Base-by-base conservation (phyloP, 2,329 filamentous ascomycete genomes). In the Hansfordia pulvinata region DNA sequence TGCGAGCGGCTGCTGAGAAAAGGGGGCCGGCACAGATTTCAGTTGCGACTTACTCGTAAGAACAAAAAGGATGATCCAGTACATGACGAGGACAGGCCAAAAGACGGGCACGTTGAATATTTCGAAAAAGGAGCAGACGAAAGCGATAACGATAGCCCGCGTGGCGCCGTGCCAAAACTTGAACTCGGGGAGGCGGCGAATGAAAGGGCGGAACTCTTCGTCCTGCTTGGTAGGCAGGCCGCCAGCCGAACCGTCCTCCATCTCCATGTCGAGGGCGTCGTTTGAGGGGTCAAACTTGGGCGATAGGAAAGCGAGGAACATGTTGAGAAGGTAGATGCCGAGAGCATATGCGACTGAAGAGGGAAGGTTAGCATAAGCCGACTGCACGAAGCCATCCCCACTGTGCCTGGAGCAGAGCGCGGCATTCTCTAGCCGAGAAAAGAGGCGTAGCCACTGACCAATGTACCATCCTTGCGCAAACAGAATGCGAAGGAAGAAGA, bases 151-250 rank as follows among this genome's bases (percentile, higher is more conserved):
- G 43, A 96, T 70, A 29, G 88, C 88, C 47, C 85, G 74, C 30
- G 88, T 96, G 28, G 88, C 85, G 45, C 82, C 80, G 61, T 94
- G 84, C 90, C 90, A 98, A 66, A 98, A 98, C 69, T 98, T 98
- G 71, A 98, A 98, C 59, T 98, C 90, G 30, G 90, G 90, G 14
- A 98, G 73, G 33, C 90, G 73, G 47, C 90, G 75, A 51, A 98
- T 94, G 49, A 98, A 98, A 4, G 90, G 90, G 37, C 85, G 76
- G 65, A 98, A 98, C 61, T 98, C 90, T 48, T 98, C 86, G 48
- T 96, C 88, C 43, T 84, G 76, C 62, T 93, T 94, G 31, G 85
- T 96, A 14, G 90, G 90, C 22, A 98, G 73, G 15, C 73, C 72
- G 28, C 78, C 77, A 16, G 74, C 73, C 10, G 83, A 69, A 34